Evolutionary conservation across 1,284 basidiomycete species (phyloP), one percentile per base, ranked within the genome.

Genomic region (Ustilago nuda): DNA sequence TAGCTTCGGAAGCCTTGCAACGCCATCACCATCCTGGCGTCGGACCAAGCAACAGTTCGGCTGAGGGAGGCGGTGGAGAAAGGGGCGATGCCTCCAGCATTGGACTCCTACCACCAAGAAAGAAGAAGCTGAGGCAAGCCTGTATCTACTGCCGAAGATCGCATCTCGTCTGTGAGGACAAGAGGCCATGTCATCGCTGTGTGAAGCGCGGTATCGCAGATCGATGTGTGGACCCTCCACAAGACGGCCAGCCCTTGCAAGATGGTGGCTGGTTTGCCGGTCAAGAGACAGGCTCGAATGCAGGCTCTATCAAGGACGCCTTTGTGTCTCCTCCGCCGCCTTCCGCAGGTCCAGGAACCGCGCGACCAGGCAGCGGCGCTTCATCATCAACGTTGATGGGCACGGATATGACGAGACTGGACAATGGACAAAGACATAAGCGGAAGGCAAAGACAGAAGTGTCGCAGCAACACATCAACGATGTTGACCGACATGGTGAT

Each of bases 201-300:
- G 69, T 76, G 36, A 76, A 76, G 51, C 57, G 73, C n/a, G 73
- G 73, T 2, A 76, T 76, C 32, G 73, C 73, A 17, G 73, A 72
- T 60, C 60, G 73, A 13, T 76, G 73, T 30, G 53, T 70, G 5
- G 73, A 76, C 64, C 65, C 69, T 9, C 61, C 61, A 8, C 57
- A 64, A 23, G 68, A 71, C 8, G 61, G 39, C 5, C 63, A 54
- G 50, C 41, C 35, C 36, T 23, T 46, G 17, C 61, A 56, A 23
- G 66, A 74, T 8, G 9, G 33, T 7, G 32, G 39, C 12, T 46
- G 66, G 55, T 13, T 27, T 23, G 39, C 17, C 7, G 33, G 58
- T 1, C 3, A 50, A 3, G 61, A 63, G 17, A 33, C 60, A 19
- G 39, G 48, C 15, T 58, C 69, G 3, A 33, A 11, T 30, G 33